Evolutionary conservation across 2,329 filamentous ascomycete genomes (phyloP), one percentile per base, ranked within the genome.

Genomic region (Shiraia sp.): DNA sequence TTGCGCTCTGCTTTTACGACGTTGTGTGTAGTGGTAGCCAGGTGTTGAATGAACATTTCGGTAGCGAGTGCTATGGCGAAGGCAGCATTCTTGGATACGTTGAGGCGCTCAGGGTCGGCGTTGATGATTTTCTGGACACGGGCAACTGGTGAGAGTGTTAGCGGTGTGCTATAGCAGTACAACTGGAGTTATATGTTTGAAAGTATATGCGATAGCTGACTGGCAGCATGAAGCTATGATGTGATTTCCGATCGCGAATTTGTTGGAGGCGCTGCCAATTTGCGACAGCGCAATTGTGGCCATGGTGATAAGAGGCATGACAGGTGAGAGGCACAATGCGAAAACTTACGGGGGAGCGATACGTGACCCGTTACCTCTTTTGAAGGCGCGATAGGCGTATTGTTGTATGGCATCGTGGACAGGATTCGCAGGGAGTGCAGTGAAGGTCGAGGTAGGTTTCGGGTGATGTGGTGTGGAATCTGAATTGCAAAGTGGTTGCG

Each of bases 91-190:
- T 91, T 95, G 32, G 91, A 95, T 70, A 88, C 82, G 49, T 77
- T 78, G 49, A 96, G 87, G 49, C 96, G 92, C 30, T 88, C 83
- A 0, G 61, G 62, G 70, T 99, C 93, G 43, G 90, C 81, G 34
- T 83, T 81, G 47, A 99, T 89, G 66, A 99, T 96, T 74, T 95
- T 96, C 74, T 96, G 96, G 45, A 99, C 89, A 60, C 93, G 83
- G 13, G 93, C 88, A 41, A 97, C 93, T 97, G 59, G 32, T 13
- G 9, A n/a, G 3, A 17, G 14, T 9, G 38, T 45, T 37, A 47
- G 38, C 17, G 8, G 29, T 12, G 8, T 31, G 13, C 9, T 5
- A 9, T 10, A 25, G 14, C 23, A 26, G 25, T 19, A 33, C n/a
- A 15, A n/a, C 15, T 34, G 30, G n/a, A 10, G 19, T 8, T 5